These are phyloP conservation scores for Monilinia aucupariae DNA, from an alignment of 2,329 filamentous ascomycete genomes.

Conservation along the genomic window DNA sequence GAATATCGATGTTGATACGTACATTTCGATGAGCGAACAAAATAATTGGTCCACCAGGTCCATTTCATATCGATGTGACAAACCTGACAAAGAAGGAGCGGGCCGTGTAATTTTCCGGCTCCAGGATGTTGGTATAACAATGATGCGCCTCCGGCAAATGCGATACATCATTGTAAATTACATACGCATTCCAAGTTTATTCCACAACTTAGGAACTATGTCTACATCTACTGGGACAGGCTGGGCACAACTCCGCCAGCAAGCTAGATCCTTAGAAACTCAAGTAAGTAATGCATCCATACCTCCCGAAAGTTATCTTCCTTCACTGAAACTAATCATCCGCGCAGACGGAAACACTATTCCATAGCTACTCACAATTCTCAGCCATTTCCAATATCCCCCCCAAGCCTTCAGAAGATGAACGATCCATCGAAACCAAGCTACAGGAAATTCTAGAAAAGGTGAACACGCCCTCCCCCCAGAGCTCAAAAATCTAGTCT, in stretches of 20 bases:
- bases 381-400: slow-evolving; percentile 74
- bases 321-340: neutral
- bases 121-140: slow-evolving; percentile 8
- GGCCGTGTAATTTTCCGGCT: slow-evolving; percentile 14
- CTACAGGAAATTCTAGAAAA: slow-evolving; percentile 80
- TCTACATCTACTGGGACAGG: slow-evolving; percentile 40
- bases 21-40: neutral
- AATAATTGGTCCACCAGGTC: slow-evolving; percentile 2
- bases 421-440: slow-evolving; percentile 71
- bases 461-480: slow-evolving; percentile 42
- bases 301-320: neutral
- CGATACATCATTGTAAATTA: slow-evolving; percentile 3
- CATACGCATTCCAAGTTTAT: neutral
- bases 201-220: slow-evolving; percentile 15
- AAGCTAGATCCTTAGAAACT: slow-evolving; percentile 78
- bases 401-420: slow-evolving; percentile 78
- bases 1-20: neutral
- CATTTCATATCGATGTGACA: neutral
- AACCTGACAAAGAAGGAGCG: slow-evolving; percentile 5
- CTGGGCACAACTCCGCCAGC: slow-evolving; percentile 90
- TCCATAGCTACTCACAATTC: slow-evolving; percentile 88
- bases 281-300: slow-evolving; percentile 54
- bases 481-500: neutral
- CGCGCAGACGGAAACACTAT: slow-evolving; percentile 35
- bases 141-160: neutral